phyloP scores from a whole-genome alignment of 345 rosid species.

The Salix udensis region DNA sequence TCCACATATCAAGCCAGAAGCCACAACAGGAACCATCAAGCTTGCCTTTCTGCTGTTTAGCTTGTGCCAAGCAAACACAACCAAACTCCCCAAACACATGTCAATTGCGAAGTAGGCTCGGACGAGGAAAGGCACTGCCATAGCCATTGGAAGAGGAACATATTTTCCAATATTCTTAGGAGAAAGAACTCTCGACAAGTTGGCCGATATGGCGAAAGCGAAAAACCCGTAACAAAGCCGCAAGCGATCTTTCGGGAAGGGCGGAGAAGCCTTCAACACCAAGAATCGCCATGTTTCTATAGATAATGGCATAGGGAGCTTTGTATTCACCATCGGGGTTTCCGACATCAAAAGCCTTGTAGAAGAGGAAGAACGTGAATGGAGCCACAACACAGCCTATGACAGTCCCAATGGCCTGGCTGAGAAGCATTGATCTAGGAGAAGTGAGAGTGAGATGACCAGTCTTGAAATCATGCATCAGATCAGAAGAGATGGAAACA shows the following conservation, averaged over 20 bases:
- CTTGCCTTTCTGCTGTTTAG: slow-evolving; percentile 37
- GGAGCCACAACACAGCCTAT: slow-evolving; percentile 91
- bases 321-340: slow-evolving; percentile 88
- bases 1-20: slow-evolving; percentile 90
- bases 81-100: slow-evolving; percentile 35
- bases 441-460: slow-evolving; percentile 90
- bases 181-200: slow-evolving; percentile 53
- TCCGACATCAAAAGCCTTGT: slow-evolving; percentile 86
- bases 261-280: slow-evolving; percentile 96
- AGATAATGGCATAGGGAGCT: slow-evolving; percentile 87
- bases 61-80: slow-evolving; percentile 30
- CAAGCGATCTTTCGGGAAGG: slow-evolving; percentile 76
- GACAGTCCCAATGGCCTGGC: slow-evolving; percentile 82
- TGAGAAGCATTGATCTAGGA: slow-evolving; percentile 80
- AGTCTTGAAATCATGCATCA: slow-evolving; percentile 95
- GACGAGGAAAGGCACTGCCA: slow-evolving; percentile 93
- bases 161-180: slow-evolving; percentile 56
- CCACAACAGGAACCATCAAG: slow-evolving; percentile 77
- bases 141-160: slow-evolving; percentile 92
- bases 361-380: slow-evolving; percentile 73
- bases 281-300: slow-evolving; percentile 88
- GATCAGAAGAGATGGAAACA: slow-evolving; percentile 75
- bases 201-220: slow-evolving; percentile 61
- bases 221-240: slow-evolving; percentile 89
- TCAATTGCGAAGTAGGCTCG: slow-evolving; percentile 87